phyloP scores from a whole-genome alignment of 106 monocot species.

The Apostasia ramifera region DNA sequence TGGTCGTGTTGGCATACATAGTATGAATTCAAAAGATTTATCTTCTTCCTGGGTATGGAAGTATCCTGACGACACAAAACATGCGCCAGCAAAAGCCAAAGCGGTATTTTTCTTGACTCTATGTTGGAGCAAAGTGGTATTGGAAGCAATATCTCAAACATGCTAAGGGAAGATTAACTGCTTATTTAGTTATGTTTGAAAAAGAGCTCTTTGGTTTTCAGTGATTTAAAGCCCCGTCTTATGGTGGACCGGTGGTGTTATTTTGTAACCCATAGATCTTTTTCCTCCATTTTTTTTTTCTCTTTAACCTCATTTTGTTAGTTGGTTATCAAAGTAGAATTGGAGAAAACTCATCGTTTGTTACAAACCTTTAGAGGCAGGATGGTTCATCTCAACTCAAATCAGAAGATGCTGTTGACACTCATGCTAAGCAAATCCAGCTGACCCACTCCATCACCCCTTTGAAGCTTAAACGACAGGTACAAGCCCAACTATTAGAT shows the following conservation, averaged over 20 bases:
- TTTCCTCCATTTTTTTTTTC: not conserved
- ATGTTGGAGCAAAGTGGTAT: not conserved
- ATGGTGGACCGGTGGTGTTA: not conserved
- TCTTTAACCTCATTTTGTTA: not conserved
- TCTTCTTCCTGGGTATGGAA: conserved; percentile 32
- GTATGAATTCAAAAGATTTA: conserved; percentile 20
- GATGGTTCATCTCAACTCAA: conserved; percentile 9
- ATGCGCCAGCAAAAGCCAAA: conserved; percentile 5
- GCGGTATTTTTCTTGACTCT: conserved; percentile 11
- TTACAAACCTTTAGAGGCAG: conserved; percentile 9
- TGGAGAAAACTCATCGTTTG: conserved; percentile 2
- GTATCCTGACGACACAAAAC: conserved; percentile 10
- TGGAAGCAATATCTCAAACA: not conserved
- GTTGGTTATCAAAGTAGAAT: not conserved
- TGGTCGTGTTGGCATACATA: conserved; percentile 15
- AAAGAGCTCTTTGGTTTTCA: not conserved
- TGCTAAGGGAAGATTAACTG: not conserved
- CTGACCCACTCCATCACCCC: conserved; percentile 16
- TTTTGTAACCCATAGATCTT: no score
- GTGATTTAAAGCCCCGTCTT: not conserved
- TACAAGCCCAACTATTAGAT: conserved; percentile 5
- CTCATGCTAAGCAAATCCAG: conserved; percentile 11
- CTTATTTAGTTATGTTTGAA: not conserved
- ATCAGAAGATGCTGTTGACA: conserved; percentile 17
- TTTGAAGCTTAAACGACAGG: conserved; percentile 48